Base-by-base conservation (phyloP, 23 red algal genomes). In the Cyanidiococcus yangmingshanensis region DNA sequence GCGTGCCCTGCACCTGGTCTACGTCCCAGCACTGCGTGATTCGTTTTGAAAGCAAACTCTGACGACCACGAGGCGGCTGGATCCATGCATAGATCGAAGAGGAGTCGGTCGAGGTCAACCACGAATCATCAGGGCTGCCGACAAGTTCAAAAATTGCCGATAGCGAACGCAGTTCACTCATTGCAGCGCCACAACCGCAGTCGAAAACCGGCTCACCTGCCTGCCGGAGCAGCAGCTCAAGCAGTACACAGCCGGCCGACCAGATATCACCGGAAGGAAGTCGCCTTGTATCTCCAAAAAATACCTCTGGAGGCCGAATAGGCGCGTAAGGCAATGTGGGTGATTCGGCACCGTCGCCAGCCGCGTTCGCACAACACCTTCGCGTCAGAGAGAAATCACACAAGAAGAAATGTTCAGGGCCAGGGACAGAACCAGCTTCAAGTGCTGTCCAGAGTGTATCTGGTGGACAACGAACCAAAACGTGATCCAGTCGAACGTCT, bases 131-230 rank as follows among this genome's bases (percentile, higher is more conserved):
- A 3, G 63, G 63, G 7, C 7, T 71, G 12, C 63, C 63, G 16
- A 71, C 16, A 12, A 25, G 32, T 3, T 71, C 63, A 7, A 25
- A 71, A 3, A 71, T 30, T 7, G 63, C 27, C n/a, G 15, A 3
- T 29, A 71, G 63, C n/a, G 63, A 71, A 3, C 63, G 63, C 27
- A 71, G 27, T 71, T 71, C 63, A 35, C 63, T 71, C 63, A 71
- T 71, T 7, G 63, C n/a, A 7, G 32, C 12, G n/a, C 63, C 63
- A 35, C 16, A 27, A 29, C 63, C 63, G 63, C 63, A 71, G 27
- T 71, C 63, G 63, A 71, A 71, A 3, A 71, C 63, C 63, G 63
- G 63, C 63, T 32, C 32, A 35, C 63, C 63, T 2, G 63, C n/a
- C 32, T 71, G 63, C 12, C 63, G 63, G 7, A 71, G 12, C 27